These are phyloP conservation scores for Thymus quinquecostatus DNA, from an alignment of 257 asterid genomes.

Conservation along the genomic window DNA sequence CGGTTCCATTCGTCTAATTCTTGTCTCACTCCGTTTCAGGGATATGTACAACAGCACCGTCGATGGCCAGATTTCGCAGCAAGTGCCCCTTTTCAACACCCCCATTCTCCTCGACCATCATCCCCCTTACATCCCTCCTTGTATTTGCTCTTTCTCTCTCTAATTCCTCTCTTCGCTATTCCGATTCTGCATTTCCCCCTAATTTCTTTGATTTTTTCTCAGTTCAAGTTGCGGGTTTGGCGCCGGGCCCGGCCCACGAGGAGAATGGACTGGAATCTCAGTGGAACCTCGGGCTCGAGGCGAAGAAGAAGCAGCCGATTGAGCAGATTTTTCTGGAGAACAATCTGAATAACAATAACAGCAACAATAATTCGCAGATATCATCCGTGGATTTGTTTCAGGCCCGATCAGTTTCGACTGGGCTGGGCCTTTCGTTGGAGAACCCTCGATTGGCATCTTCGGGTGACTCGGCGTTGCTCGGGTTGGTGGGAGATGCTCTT, in stretches of 20 bases:
- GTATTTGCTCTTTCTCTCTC: conserved; percentile 42
- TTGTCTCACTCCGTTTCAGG: conserved; percentile 42
- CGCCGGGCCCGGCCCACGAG: conserved; percentile 61
- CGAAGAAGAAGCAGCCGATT: conserved; percentile 67
- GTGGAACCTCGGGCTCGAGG: conserved; percentile 74
- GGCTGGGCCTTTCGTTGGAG: conserved; percentile 91
- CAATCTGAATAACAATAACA: conserved; percentile 44
- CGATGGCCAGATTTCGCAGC: conserved; percentile 84
- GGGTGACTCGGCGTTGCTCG: conserved; percentile 74
- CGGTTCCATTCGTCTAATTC: conserved; percentile 18
- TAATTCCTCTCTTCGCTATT: not conserved
- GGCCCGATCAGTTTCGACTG: conserved; percentile 92
- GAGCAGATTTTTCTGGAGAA: conserved; percentile 80
- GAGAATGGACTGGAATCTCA: conserved; percentile 71
- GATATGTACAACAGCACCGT: conserved; percentile 63
- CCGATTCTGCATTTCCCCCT: not conserved
- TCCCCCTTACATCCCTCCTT: conserved; percentile 92
- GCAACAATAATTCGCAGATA: conserved; percentile 71
- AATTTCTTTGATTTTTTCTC: conserved; percentile 19
- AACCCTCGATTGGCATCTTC: conserved; percentile 70
- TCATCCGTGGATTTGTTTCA: conserved; percentile 81
- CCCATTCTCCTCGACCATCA: conserved; percentile 82
- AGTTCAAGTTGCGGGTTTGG: conserved; percentile 89
- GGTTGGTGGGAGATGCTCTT: conserved; percentile 70
- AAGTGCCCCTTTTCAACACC: conserved; percentile 62